Evolutionary conservation across 768 basidiomycete genomes (phyloP), one percentile per base, ranked within the genome.

Genomic region (Coprinopsis cinerea): DNA sequence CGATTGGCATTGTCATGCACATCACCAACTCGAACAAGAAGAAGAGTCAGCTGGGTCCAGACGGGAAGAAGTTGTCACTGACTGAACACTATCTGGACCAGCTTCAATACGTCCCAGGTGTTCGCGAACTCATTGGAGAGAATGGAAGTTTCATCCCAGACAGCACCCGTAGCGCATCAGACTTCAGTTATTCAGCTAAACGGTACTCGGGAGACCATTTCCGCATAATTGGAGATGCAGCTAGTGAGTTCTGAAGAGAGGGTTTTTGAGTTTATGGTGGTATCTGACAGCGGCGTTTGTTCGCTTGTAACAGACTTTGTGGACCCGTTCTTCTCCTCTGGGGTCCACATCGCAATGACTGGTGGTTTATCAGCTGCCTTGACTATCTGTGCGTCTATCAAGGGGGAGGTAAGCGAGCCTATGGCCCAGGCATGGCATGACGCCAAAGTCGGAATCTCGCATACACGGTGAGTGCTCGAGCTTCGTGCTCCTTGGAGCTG

Each of bases 1-100:
- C 78, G 5, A 60, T 81, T 2, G 79, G 79, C 2, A 55, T 81
- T 32, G 73, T 79, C 9, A 68, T 77, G 57, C 67, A 74, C 44
- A 68, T 73, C 32, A 62, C 61, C 22, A 48, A 54, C 9, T 65
- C 64, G 53, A 64, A 62, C 42, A 62, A 60, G 23, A 72, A 64
- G 52, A 70, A 67, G 53, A 48, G 56, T 37, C 44, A 47, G 14
- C 18, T 39, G 11, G 53, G 50, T 15, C 48, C 52, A 7, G 52
- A 59, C 32, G 51, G 28, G 9, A 39, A 39, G 18, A 13, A 20
- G 37, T 7, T 18, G 6, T 39, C 37, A 44, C 46, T 42, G 46
- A 10, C 59, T 49, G 59, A 57, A 14, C 68, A 73, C 36, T 80
- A 80, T 50, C 62, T 66, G 2, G 53, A 64, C 0, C 54, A 70